Evolutionary conservation across 805 yeast genomes (phyloP), one percentile per base, ranked within the genome.

Genomic region (Zygotorulaspora danielsina): DNA sequence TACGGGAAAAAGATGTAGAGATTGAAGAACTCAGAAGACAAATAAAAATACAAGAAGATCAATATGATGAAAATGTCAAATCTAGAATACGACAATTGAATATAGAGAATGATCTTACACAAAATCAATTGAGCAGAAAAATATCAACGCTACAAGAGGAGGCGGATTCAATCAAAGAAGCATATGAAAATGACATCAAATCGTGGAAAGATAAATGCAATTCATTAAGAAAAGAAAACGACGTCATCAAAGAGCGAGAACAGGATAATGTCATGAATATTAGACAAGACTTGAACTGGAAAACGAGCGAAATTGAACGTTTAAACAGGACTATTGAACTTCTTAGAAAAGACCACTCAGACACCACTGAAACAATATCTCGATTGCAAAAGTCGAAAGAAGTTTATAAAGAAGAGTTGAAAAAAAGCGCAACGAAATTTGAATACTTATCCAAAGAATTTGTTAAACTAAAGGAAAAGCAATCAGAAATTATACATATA

Each of bases 341-440:
- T 10, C n/a, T 30, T 22, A 36, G 43, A 22, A 27, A 32, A 29
- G 49, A 51, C 25, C 44, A 42, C 32, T 11, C 32, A 27, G 27
- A 45, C 11, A 35, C 51, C 24, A 35, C 40, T 16, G 49, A 47
- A 64, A 69, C 41, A 18, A 28, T 48, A 17, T 13, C 38, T 7
- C 37, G 42, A 48, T 51, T 43, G 51, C 58, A 42, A 40, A 50
- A 27, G 20, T 56, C 44, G 39, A 60, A 48, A 42, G 54, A 32
- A 49, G 55, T 37, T 41, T 54, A 48, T 52, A 63, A 50, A 49
- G 52, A 27, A 59, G 70, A 52, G 36, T 54, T 42, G 42, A 51
- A 36, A 55, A 55, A 45, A 58, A 55, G 49, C 45, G 61, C 48
- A 44, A 55, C 39, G 48, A 61, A 49, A 34, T 59, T 41, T 52